phyloP scores from a whole-genome alignment of 345 rosid genomes.

The Erodium maritimum region DNA sequence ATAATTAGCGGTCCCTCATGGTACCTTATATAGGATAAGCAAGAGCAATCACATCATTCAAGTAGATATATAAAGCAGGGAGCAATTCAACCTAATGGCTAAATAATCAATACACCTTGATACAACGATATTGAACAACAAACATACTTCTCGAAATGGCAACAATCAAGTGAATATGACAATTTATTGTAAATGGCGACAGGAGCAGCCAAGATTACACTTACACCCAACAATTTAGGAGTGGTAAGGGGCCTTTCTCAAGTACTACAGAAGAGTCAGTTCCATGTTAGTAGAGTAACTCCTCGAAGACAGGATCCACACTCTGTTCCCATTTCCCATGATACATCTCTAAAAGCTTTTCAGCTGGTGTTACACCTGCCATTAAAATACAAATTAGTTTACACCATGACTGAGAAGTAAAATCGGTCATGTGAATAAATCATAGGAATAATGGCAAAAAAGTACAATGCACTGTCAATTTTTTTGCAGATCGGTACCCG shows the following conservation, averaged over 20 bases:
- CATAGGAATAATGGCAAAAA: no score
- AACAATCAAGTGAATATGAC: neutral
- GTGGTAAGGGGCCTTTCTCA: neutral
- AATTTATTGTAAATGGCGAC: neutral
- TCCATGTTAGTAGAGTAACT: constrained; percentile 10
- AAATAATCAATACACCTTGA: neutral
- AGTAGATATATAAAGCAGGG: no score
- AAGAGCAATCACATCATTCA: no score
- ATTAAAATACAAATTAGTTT: neutral
- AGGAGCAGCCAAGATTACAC: neutral
- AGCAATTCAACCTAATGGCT: no score
- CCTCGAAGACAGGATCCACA: constrained; percentile 16
- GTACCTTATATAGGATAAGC: no score
- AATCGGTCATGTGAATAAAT: no score
- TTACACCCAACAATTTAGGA: neutral
- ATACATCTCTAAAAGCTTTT: constrained; percentile 16
- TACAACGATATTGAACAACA: neutral
- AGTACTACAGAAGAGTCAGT: neutral
- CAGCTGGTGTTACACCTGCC: constrained; percentile 17
- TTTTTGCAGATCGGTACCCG: no score
- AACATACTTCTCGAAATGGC: neutral
- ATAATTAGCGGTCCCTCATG: no score
- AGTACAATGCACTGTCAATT: no score
- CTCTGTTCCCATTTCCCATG: constrained; percentile 14
- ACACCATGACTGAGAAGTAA: neutral